A percentile compares a stretch with the other conserved stretches of the same genome.
Evolutionary conservation across 2,329 filamentous ascomycete species (phyloP).

Genomic region (Claviceps africana): DNA sequence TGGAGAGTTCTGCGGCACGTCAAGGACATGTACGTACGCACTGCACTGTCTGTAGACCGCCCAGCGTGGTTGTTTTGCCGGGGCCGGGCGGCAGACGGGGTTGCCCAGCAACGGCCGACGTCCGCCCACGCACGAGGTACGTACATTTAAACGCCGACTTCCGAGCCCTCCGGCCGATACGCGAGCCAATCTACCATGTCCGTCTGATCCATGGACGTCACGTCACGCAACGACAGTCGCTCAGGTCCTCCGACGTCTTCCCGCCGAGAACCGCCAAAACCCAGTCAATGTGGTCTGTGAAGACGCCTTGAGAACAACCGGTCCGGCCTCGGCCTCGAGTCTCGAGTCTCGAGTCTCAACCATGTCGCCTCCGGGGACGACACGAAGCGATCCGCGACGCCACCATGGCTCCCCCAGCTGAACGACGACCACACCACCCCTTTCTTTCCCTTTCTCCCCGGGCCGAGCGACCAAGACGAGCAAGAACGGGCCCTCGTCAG

Average conservation of each 20-base stretch:
- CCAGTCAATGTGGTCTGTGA: too few species aligned
- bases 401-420: neutral
- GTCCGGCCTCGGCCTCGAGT: neutral
- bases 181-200: neutral
- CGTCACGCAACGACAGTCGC: too few species aligned
- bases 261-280: neutral
- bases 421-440: neutral
- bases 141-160: neutral
- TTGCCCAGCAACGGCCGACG: constrained; percentile 14
- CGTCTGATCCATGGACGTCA: too few species aligned
- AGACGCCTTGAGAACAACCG: neutral
- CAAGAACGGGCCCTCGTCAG: neutral
- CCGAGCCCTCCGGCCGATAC: neutral
- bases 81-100: constrained; percentile 9
- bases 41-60: too few species aligned
- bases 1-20: neutral
- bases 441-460: neutral
- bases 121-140: too few species aligned
- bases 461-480: neutral
- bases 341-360: neutral
- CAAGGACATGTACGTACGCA: too few species aligned
- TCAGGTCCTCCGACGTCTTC: too few species aligned
- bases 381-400: neutral
- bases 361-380: too few species aligned
- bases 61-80: neutral